phyloP scores from a whole-genome alignment of 768 basidiomycete genomes.

The Suillus tomentosus region DNA sequence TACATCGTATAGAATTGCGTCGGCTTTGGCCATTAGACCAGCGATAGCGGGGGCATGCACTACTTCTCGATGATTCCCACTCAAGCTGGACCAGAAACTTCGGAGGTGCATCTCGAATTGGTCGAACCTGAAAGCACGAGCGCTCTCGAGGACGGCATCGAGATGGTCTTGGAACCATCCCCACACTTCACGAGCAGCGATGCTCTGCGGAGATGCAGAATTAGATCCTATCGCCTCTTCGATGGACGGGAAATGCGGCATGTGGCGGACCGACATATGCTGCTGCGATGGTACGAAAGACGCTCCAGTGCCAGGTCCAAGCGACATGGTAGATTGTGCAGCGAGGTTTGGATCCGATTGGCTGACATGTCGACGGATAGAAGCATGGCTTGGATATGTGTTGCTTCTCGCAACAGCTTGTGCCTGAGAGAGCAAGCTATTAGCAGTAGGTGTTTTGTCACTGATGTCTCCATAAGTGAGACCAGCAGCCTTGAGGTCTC shows the following conservation, averaged over 20 bases:
- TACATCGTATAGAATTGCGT: slow-evolving; percentile 90
- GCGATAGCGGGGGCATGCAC: slow-evolving; percentile 89
- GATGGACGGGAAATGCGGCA: slow-evolving; percentile 82
- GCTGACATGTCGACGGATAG: slow-evolving; percentile 71
- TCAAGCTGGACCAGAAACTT: slow-evolving; percentile 80
- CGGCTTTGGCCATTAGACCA: slow-evolving; percentile 85
- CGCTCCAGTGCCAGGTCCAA: slow-evolving; percentile 44
- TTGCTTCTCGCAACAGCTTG: slow-evolving; percentile 63
- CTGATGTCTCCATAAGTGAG: slow-evolving; percentile 65
- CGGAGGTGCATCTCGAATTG: slow-evolving; percentile 88
- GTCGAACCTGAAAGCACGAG: slow-evolving; percentile 79
- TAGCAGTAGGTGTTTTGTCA: slow-evolving; percentile 87
- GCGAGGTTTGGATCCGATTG: slow-evolving; percentile 56
- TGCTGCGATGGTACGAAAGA: slow-evolving; percentile 53
- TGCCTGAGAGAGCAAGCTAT: slow-evolving; percentile 73
- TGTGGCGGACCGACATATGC: slow-evolving; percentile 67
- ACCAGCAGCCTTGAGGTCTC: slow-evolving; percentile 57
- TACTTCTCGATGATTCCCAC: slow-evolving; percentile 78
- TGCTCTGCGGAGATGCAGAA: slow-evolving; percentile 73
- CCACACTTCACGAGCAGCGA: slow-evolving; percentile 88
- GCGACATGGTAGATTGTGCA: slow-evolving; percentile 60
- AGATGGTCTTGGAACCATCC: slow-evolving; percentile 91
- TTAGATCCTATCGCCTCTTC: slow-evolving; percentile 80
- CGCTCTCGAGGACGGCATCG: slow-evolving; percentile 77
- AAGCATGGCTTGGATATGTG: slow-evolving; percentile 65